phyloP scores from a whole-genome alignment of 164 flowering plant species.

The Berberis thunbergii region DNA sequence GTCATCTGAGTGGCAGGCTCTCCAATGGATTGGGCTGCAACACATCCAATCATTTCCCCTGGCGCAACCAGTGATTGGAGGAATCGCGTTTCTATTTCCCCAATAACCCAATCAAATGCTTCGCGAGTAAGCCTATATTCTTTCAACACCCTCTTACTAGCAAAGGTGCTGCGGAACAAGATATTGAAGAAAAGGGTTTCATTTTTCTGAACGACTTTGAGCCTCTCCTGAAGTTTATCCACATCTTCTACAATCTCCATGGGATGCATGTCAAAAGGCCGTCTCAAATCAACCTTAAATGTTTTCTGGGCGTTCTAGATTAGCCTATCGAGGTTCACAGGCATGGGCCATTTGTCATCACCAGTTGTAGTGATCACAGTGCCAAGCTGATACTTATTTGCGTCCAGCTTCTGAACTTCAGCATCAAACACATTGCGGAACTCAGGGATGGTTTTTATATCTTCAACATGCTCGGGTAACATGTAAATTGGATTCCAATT shows the following conservation, averaged over 20 bases:
- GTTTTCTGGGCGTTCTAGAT: constrained; percentile 96
- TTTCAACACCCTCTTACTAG: constrained; percentile 86
- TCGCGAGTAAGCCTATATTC: constrained; percentile 24
- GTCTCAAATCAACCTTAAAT: constrained; percentile 64
- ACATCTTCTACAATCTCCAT: constrained; percentile 95
- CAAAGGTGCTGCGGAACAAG: constrained; percentile 83
- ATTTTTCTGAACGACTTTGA: constrained; percentile 94
- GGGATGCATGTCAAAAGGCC: constrained; percentile 92
- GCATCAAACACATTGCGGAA: constrained; percentile 91
- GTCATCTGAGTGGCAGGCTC: constrained; percentile 99
- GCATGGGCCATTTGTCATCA: constrained; percentile 85
- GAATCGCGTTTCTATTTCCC: constrained; percentile 94
- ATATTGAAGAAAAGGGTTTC: constrained; percentile 89
- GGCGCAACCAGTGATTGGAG: constrained; percentile 92
- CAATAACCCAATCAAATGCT: constrained; percentile 98
- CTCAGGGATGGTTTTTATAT: constrained; percentile 75
- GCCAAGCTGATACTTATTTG: constrained; percentile 78
- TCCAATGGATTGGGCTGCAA: constrained; percentile 98
- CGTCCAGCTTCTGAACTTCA: constrained; percentile 87
- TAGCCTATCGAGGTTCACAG: constrained; percentile 87
- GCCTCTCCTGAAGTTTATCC: constrained; percentile 91
- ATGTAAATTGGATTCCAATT: constrained; percentile 86
- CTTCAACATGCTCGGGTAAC: constrained; percentile 77
- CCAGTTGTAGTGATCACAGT: constrained; percentile 90
- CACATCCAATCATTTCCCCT: constrained; percentile 99